phyloP scores from a whole-genome alignment of 257 asterid species.

The Cordia subcordata region DNA sequence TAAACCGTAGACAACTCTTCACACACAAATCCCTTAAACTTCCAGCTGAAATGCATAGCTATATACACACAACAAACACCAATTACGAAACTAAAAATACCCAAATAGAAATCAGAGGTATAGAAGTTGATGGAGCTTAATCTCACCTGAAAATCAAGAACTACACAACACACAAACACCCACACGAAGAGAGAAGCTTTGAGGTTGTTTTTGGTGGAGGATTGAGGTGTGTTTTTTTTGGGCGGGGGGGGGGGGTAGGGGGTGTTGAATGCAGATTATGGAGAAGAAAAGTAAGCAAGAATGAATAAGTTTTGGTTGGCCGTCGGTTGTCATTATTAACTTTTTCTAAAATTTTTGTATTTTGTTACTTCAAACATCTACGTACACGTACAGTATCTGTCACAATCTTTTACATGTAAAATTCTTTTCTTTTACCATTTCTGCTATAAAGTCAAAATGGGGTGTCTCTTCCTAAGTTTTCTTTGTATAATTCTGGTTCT shows the following conservation, averaged over 20 bases:
- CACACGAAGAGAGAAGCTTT: not conserved
- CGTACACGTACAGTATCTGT: not conserved
- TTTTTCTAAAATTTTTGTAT: conserved; percentile 7
- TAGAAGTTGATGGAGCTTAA: conserved; percentile 3
- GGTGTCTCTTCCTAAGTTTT: no score
- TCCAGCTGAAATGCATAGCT: not conserved
- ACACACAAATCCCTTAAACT: no score
- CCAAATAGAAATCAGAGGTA: conserved; percentile 7
- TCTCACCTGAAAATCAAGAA: conserved; percentile 12
- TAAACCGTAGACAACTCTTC: no score
- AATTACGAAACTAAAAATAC: no score
- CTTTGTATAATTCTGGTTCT: no score
- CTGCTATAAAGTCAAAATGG: no score
- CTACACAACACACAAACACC: not conserved
- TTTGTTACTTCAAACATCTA: not conserved
- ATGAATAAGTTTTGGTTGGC: conserved; percentile 64
- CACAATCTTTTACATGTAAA: conserved; percentile 1
- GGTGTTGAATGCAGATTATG: conserved; percentile 1
- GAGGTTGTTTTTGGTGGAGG: no score
- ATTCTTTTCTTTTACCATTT: not conserved
- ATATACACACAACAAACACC: no score
- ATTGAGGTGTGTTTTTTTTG: no score
- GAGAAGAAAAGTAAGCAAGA: conserved; percentile 55
- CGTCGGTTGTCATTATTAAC: conserved; percentile 60
- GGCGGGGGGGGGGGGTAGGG: conserved; percentile 1